A percentile compares a stretch with the other conserved stretches of the same genome.
Conservation (phyloP, 495 filamentous ascomycete species). For the Penicillium ochrochloron region DNA sequence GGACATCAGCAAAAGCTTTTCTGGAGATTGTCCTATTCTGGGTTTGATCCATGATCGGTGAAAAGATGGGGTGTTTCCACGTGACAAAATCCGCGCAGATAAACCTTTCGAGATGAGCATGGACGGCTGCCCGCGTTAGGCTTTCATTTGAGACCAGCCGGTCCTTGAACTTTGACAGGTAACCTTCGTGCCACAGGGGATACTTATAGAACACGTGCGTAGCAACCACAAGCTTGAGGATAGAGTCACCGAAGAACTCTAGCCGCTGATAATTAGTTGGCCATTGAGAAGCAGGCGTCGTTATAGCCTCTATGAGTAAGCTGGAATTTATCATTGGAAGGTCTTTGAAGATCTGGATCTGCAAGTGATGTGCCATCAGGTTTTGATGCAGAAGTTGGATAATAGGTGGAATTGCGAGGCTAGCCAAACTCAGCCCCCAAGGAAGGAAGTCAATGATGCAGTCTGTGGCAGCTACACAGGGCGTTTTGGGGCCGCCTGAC, state of each 20-base stretch:
- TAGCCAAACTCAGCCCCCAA: constrained; percentile 12
- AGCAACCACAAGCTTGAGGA: constrained; percentile 70
- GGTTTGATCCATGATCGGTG: background rate
- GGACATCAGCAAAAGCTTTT: constrained; percentile 78
- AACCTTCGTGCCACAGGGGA: constrained; percentile 71
- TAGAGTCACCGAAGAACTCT: constrained; percentile 77
- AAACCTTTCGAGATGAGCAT: constrained; percentile 64
- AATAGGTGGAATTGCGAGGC: constrained; percentile 7
- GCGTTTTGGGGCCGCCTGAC: constrained; percentile 5
- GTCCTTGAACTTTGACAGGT: constrained; percentile 66
- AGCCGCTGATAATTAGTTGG: constrained; percentile 55
- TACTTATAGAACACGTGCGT: constrained; percentile 63
- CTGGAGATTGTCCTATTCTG: constrained; percentile 54
- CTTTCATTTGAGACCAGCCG: constrained; percentile 68
- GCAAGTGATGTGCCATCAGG: constrained; percentile 3
- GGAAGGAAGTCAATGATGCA: constrained; percentile 14
- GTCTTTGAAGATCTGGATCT: constrained; percentile 5
- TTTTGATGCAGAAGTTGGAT: constrained; percentile 11
- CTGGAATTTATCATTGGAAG: background rate
- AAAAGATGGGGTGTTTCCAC: constrained; percentile 5
- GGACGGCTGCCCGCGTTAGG: constrained; percentile 61
- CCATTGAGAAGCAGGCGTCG: constrained; percentile 13
- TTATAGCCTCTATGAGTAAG: constrained; percentile 7
- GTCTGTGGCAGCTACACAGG: constrained; percentile 5
- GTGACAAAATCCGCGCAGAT: constrained; percentile 59